A percentile compares a stretch with the other conserved stretches of the same genome.
Conservation (phyloP, 2,329 filamentous ascomycete genomes). For the Sphaerulina vaccinii region DNA sequence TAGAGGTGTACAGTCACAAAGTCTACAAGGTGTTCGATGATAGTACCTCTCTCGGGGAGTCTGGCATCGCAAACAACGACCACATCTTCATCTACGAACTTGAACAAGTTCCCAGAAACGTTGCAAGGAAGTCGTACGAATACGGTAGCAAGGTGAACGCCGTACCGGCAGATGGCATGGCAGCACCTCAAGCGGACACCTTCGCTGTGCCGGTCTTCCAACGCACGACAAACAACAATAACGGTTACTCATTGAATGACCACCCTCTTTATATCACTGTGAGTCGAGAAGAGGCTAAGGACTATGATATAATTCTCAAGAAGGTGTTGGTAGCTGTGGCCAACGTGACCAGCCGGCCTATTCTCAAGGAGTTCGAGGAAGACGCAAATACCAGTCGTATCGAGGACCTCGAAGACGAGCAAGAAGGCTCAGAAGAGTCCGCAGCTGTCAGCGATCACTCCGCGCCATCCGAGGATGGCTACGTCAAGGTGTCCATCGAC, state of each 20-base stretch:
- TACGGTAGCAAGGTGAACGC: conserved; percentile 45
- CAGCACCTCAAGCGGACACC: conserved; percentile 62
- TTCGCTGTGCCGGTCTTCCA: conserved; percentile 73
- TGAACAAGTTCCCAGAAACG: conserved; percentile 76
- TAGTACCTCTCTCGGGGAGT: conserved; percentile 64
- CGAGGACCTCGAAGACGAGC: conserved; percentile 37
- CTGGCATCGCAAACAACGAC: conserved; percentile 61
- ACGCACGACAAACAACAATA: conserved; percentile 47
- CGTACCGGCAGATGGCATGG: conserved; percentile 48
- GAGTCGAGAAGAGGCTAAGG: conserved; percentile 67
- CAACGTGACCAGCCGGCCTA: conserved; percentile 70
- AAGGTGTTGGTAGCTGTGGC: conserved; percentile 77
- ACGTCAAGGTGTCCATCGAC: conserved; percentile 87
- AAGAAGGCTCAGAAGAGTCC: conserved; percentile 47
- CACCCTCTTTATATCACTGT: conserved; percentile 67
- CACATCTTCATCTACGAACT: conserved; percentile 74
- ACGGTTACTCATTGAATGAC: conserved; percentile 39
- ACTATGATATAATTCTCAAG: conserved; percentile 70
- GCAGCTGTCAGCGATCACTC: conserved; percentile 72
- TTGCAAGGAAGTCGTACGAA: conserved; percentile 52
- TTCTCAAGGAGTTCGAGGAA: conserved; percentile 54
- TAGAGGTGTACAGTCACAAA: conserved; percentile 77
- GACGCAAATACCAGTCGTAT: conserved; percentile 3
- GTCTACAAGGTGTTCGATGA: conserved; percentile 88
- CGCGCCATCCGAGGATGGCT: conserved; percentile 82